These are phyloP conservation scores for Dendrobium nobile DNA, from an alignment of 106 monocot genomes.

Conservation along the genomic window DNA sequence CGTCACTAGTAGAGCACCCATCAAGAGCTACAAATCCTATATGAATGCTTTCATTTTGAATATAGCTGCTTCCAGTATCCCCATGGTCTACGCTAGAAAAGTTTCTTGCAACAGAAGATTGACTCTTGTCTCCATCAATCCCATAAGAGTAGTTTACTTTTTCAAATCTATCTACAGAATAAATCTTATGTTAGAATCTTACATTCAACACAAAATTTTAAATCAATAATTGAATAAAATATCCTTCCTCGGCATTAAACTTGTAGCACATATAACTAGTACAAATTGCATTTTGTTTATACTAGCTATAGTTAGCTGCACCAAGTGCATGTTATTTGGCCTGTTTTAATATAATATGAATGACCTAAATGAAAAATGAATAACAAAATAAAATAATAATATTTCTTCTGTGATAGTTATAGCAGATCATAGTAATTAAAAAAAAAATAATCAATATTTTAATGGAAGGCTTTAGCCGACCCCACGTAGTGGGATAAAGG, in stretches of 20 bases:
- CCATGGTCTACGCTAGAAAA: constrained; percentile 31
- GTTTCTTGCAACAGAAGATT: constrained; percentile 41
- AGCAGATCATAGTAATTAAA: neutral
- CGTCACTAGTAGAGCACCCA: constrained; percentile 56
- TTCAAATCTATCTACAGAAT: constrained; percentile 44
- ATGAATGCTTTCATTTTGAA: constrained; percentile 27
- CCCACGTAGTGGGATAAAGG: no score
- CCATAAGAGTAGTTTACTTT: constrained; percentile 50
- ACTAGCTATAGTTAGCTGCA: neutral
- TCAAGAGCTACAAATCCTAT: constrained; percentile 39
- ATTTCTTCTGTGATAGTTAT: neutral
- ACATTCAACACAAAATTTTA: neutral
- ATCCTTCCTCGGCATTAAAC: neutral
- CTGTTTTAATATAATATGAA: neutral
- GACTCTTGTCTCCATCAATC: constrained; percentile 53
- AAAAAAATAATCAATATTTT: neutral
- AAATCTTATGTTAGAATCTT: constrained; percentile 6
- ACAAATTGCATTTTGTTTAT: constrained; percentile 3
- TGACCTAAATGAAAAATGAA: neutral
- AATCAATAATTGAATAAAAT: neutral
- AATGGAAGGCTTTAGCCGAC: neutral
- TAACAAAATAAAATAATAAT: neutral
- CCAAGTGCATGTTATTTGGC: neutral
- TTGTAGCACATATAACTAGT: neutral
- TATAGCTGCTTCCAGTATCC: constrained; percentile 27